phyloP scores from a whole-genome alignment of 371 early-diverging fungal species.

The Nosema granulosis region DNA sequence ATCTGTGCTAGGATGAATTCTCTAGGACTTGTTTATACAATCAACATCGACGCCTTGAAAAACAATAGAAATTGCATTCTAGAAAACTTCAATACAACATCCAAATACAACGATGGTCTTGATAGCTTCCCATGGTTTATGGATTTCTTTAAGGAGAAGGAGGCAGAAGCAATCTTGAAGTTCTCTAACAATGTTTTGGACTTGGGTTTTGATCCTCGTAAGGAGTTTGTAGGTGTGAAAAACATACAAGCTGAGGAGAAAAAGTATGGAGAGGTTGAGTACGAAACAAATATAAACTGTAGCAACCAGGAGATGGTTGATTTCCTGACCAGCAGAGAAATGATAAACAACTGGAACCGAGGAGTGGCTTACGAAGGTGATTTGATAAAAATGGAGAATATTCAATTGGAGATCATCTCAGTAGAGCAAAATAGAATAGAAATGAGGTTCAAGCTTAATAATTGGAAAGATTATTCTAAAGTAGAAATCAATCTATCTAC shows the following conservation, averaged over 20 bases:
- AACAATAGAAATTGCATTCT: slow-evolving; percentile 14
- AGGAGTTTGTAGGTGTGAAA: not conserved
- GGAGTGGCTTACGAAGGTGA: slow-evolving; percentile 9
- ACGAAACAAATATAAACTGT: slow-evolving; percentile 25
- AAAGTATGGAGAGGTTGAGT: slow-evolving; percentile 1
- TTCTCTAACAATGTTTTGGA: slow-evolving; percentile 41
- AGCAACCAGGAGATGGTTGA: slow-evolving; percentile 11
- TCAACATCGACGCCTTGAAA: slow-evolving; percentile 40
- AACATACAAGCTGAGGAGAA: slow-evolving; percentile 22
- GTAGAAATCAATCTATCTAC: slow-evolving; percentile 22
- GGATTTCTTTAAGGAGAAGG: slow-evolving; percentile 48
- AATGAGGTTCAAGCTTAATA: slow-evolving; percentile 40
- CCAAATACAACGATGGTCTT: slow-evolving; percentile 24
- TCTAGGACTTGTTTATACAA: slow-evolving; percentile 44
- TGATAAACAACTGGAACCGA: slow-evolving; percentile 24
- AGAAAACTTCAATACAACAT: slow-evolving; percentile 28
- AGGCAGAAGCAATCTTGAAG: slow-evolving; percentile 46
- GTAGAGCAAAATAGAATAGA: slow-evolving; percentile 2
- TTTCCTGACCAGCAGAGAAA: slow-evolving; percentile 26
- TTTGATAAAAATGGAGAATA: slow-evolving; percentile 1
- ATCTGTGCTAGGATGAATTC: slow-evolving; percentile 38
- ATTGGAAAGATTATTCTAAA: slow-evolving; percentile 40
- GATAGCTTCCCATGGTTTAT: slow-evolving; percentile 49
- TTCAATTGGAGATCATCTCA: slow-evolving; percentile 16
- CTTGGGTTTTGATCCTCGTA: not conserved